phyloP scores from a whole-genome alignment of 306 rosid species.

The Alnus rubra region DNA sequence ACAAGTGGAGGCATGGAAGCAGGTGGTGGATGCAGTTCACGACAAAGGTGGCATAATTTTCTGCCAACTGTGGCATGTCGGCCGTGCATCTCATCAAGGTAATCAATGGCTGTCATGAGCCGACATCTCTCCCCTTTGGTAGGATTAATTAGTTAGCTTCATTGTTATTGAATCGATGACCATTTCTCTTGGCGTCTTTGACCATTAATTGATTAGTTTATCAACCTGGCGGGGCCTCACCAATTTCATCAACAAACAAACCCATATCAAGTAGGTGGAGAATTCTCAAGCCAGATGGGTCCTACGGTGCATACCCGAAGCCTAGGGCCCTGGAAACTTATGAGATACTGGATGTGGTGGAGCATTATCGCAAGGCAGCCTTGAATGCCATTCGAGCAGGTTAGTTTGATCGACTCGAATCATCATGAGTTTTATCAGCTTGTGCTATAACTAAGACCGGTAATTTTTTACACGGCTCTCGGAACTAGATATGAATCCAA shows the following conservation, averaged over 20 bases:
- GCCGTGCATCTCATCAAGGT: conserved; percentile 86
- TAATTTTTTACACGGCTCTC: too few relatives aligned
- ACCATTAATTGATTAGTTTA: conserved; percentile 44
- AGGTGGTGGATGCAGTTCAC: conserved; percentile 81
- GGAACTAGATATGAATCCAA: too few relatives aligned
- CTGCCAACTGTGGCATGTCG: conserved; percentile 97
- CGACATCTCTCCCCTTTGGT: background rate
- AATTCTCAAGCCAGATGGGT: conserved; percentile 75
- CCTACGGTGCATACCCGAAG: conserved; percentile 61
- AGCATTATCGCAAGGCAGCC: conserved; percentile 69
- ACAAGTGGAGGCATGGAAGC: conserved; percentile 83
- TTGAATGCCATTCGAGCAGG: conserved; percentile 76
- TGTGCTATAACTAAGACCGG: too few relatives aligned
- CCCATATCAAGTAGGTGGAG: conserved; percentile 73
- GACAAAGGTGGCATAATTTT: conserved; percentile 74
- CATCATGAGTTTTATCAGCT: background rate
- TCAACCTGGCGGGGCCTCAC: conserved; percentile 71
- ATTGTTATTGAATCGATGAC: background rate
- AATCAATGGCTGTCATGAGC: background rate
- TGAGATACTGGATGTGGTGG: conserved; percentile 66
- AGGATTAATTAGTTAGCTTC: background rate
- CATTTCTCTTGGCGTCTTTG: conserved; percentile 13
- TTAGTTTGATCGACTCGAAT: conserved; percentile 14
- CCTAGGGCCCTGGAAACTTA: conserved; percentile 53
- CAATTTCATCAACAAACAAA: conserved; percentile 71